Evolutionary conservation across 2,329 filamentous ascomycete species (phyloP).

Genomic region (Microdochium trichocladiopsis): DNA sequence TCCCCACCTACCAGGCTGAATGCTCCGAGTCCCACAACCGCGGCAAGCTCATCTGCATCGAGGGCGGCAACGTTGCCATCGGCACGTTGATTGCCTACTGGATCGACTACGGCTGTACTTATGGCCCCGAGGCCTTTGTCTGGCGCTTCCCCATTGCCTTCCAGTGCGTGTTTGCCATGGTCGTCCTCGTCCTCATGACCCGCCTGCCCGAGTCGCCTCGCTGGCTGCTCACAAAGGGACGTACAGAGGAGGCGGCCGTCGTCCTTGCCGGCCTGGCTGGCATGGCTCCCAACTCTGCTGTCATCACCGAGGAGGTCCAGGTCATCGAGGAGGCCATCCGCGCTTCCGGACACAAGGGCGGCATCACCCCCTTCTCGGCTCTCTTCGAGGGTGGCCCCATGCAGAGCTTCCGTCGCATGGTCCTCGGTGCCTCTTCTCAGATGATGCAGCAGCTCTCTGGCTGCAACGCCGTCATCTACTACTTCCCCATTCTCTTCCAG

Average conservation of each 20-base stretch:
- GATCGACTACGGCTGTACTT: conserved; percentile 31
- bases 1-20: conserved; percentile 34
- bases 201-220: conserved; percentile 46
- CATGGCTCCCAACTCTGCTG: conserved; percentile 34
- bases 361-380: conserved; percentile 24
- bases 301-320: conserved; percentile 37
- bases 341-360: conserved; percentile 19
- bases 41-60: conserved; percentile 54
- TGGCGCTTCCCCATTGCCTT: conserved; percentile 33
- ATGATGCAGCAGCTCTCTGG: conserved; percentile 56
- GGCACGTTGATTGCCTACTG: conserved; percentile 34
- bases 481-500: conserved; percentile 52
- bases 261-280: conserved; percentile 46
- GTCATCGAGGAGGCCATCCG: conserved; percentile 25
- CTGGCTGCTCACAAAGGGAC: conserved; percentile 36
- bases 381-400: conserved; percentile 55
- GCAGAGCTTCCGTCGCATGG: conserved; percentile 56
- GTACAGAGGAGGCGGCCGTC: conserved; percentile 43
- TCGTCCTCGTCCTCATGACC: conserved; percentile 29
- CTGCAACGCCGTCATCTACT: conserved; percentile 54
- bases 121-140: conserved; percentile 21
- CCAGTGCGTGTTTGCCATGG: conserved; percentile 34
- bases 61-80: conserved; percentile 32
- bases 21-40: conserved; percentile 43
- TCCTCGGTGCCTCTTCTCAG: conserved; percentile 51